Percentiles rank a stretch among this genome's conserved stretches.
Evolutionary conservation across 1,284 basidiomycete genomes (phyloP).

Genomic region (Tilletia indica): DNA sequence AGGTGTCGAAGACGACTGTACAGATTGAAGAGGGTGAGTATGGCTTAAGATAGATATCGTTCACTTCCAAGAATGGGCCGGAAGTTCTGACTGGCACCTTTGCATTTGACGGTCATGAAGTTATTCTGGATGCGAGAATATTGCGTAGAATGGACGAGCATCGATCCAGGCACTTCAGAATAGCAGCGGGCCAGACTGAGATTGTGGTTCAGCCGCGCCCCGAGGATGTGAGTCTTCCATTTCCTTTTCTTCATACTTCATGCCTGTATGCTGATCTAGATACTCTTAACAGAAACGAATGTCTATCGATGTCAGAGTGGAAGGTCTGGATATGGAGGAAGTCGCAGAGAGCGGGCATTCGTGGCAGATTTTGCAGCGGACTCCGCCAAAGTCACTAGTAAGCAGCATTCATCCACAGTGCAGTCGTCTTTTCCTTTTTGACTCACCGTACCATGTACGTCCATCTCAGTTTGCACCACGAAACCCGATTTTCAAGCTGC

Average conservation of each 20-base stretch:
- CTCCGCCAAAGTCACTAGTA: not conserved
- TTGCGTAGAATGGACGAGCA: not conserved
- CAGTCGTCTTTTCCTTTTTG: too few relatives aligned
- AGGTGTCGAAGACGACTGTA: not conserved
- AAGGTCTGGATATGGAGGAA: not conserved
- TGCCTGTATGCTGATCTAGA: not conserved
- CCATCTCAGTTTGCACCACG: conserved; percentile 16
- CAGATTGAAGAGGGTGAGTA: not conserved
- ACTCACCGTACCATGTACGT: not conserved
- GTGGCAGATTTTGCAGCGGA: not conserved
- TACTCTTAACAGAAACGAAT: not conserved
- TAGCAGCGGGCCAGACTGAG: not conserved
- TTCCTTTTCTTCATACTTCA: not conserved
- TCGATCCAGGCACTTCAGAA: conserved; percentile 14
- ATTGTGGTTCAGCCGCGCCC: not conserved
- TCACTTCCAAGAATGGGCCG: too few relatives aligned
- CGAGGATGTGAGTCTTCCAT: not conserved
- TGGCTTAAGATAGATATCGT: not conserved
- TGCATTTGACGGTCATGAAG: too few relatives aligned
- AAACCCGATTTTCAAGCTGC: conserved; percentile 63
- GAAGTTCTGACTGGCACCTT: too few relatives aligned
- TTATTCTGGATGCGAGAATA: not conserved
- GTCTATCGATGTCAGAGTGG: not conserved
- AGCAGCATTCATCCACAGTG: not conserved
- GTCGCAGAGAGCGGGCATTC: conserved; percentile 10